Percentiles rank a stretch among this genome's conserved stretches.
These are phyloP conservation scores for Myriosclerotinia scirpicola DNA, from an alignment of 2,329 filamentous ascomycete genomes.

Conservation along the genomic window DNA sequence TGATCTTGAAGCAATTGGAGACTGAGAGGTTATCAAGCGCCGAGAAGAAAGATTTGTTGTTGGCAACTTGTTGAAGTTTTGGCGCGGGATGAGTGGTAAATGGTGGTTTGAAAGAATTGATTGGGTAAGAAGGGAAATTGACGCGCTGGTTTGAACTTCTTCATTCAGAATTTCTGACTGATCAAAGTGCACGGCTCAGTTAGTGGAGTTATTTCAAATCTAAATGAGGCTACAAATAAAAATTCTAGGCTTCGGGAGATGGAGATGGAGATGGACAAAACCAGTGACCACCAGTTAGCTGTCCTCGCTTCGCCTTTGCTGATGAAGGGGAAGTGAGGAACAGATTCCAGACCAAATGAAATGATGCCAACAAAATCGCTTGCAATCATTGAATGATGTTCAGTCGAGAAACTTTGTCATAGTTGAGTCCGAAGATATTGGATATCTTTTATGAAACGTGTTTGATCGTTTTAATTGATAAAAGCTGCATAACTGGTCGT, in stretches of 20 bases:
- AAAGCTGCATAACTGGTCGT: background rate
- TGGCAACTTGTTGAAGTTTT: slow-evolving; percentile 1
- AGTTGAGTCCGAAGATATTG: background rate
- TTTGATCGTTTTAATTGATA: background rate
- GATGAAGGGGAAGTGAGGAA: background rate
- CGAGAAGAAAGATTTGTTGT: slow-evolving; percentile 20
- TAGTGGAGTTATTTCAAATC: no score
- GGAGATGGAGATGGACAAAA: background rate
- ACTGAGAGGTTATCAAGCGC: slow-evolving; percentile 36
- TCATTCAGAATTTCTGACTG: background rate
- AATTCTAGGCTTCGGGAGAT: background rate
- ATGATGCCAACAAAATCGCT: background rate
- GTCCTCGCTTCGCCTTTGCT: background rate
- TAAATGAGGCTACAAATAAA: background rate
- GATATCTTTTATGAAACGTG: background rate
- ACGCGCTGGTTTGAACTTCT: slow-evolving; percentile 9
- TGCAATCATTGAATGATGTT: background rate
- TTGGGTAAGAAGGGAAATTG: slow-evolving; percentile 20
- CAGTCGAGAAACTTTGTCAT: background rate
- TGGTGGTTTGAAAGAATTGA: slow-evolving; percentile 13
- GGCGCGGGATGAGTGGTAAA: slow-evolving; percentile 11
- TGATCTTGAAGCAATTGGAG: slow-evolving; percentile 21
- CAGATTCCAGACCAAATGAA: background rate
- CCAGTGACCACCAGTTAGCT: no score
- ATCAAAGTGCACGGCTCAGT: background rate